Base-by-base conservation (phyloP, 352 stramenopile species). In the Globisporangium megalacanthum region DNA sequence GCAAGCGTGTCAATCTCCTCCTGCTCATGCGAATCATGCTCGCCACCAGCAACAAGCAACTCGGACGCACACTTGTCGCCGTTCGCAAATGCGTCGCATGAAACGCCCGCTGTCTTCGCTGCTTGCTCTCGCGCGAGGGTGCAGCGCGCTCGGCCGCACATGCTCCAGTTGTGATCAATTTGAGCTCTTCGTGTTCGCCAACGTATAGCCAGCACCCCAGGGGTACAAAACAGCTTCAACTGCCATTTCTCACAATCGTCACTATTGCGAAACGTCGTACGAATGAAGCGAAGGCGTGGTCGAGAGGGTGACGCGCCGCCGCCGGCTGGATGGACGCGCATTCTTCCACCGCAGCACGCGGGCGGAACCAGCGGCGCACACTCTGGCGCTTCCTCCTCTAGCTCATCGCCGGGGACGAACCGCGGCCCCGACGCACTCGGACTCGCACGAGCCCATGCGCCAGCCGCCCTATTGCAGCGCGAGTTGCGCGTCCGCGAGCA, bases 141-240 rank as follows among this genome's bases (percentile, higher is more conserved):
- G 42, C 79, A 91, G 11, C 82, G 68, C 44, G 79, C 64, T 39
- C 84, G 73, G 2, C 84, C 84, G 60, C 84, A 94, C 84, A 94
- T 94, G 33, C 37, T 60, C 19, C 36, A 25, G 47, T 1, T 4
- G 6, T 49, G 10, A 22, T 29, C 25, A 29, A 29, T 29, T 29
- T 29, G 25, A 29, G 25, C 25, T 29, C 25, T 29, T 29, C 4
- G 25, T 29, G 25, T 51, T 13, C 35, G 10, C 35, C 35, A 39
- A 13, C 6, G 6, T 13, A 13, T 39, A 39, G 35, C 10, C 7
- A 39, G 35, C 10, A 39, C 35, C 35, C 35, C 35, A 39, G 35
- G 35, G 35, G 35, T 39, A 39, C 35, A 39, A 39, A 8, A 39
- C 35, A 39, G 6, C 35, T 39, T 39, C 35, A 39, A 39, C 35